Evolutionary conservation across 2,329 filamentous ascomycete species (phyloP).

Genomic region (Fusarium tupiense): DNA sequence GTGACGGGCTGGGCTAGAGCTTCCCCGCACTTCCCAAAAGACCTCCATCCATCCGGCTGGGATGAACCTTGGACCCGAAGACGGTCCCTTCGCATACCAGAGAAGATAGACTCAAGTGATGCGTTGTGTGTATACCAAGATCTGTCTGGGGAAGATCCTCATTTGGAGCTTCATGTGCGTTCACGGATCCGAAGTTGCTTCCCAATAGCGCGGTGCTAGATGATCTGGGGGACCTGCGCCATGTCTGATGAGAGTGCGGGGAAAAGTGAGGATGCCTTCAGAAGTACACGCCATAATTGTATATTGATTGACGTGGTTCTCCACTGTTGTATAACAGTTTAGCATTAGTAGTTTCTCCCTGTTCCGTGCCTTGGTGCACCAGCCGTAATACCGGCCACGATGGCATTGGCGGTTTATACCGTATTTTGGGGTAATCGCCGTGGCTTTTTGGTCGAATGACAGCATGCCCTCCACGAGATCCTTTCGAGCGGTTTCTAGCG

Average conservation of each 20-base stretch:
- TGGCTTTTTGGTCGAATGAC: not conserved
- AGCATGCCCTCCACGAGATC: constrained; percentile 28
- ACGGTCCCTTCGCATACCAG: constrained; percentile 26
- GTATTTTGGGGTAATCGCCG: constrained; percentile 22
- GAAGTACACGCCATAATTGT: constrained; percentile 5
- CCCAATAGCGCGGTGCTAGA: constrained; percentile 32
- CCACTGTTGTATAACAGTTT: constrained; percentile 18
- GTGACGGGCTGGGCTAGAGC: constrained; percentile 9
- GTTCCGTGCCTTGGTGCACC: not conserved
- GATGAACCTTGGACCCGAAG: constrained; percentile 35
- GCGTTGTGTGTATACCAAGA: constrained; percentile 18
- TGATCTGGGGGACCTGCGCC: constrained; percentile 26
- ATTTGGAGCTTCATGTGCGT: constrained; percentile 26
- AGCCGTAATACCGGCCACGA: not conserved
- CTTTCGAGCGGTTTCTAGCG: constrained; percentile 43
- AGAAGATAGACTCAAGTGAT: constrained; percentile 12
- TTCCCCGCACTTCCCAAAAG: constrained; percentile 41
- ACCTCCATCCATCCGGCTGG: constrained; percentile 41
- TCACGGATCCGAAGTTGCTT: constrained; percentile 38
- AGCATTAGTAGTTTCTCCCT: not conserved
- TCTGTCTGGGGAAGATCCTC: constrained; percentile 25
- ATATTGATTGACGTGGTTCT: not conserved
- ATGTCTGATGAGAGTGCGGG: constrained; percentile 28
- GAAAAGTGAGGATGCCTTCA: constrained; percentile 23
- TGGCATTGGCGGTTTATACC: constrained; percentile 11